Evolutionary conservation across 139 green algal species (phyloP), one percentile per base, ranked within the genome.

Genomic region (Chara braunii): DNA sequence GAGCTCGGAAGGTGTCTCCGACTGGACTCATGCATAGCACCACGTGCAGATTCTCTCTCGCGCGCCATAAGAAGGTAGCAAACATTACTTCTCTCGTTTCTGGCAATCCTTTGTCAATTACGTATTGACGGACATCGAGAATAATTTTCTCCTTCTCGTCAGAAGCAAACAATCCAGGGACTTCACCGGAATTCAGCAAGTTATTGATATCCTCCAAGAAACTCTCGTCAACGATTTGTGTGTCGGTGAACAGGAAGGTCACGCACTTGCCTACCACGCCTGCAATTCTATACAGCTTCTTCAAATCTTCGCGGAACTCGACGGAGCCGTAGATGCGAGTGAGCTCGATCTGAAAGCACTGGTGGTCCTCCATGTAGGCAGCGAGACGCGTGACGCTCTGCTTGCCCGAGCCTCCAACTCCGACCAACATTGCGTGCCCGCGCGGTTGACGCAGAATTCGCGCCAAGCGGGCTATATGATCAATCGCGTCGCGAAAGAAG

Each of bases 151-250:
- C 85, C 73, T 89, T 87, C 70, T 91, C 86, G 51, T 90, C 84
- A 44, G 77, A 44, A 1, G 53, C 69, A 57, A 81, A 85, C 51
- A 85, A 22, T 36, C 64, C 67, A 54, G 43, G 65, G 50, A 80
- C 79, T 37, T 93, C 84, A 6, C 86, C 86, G 23, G 64, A 81
- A 74, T 87, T 90, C 43, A 94, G 83, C 57, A 93, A 48, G 60
- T 82, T 85, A 73, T 89, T 89, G 51, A 93, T 78, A 68, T 93
- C 87, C 60, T 90, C 86, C 32, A 94, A 59, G 68, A 90, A 88
- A 1, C 52, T 36, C 51, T 93, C 87, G 33, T 72, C 63, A 35
- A 86, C 59, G 37, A 90, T 85, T 62, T 90, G 82, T 31, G 72
- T 88, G 78, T 93, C 87, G 3, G 80, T 83, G 43, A 94, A 81